Evolutionary conservation across 257 asterid genomes (phyloP).

Genomic region (Plantago elongata): DNA sequence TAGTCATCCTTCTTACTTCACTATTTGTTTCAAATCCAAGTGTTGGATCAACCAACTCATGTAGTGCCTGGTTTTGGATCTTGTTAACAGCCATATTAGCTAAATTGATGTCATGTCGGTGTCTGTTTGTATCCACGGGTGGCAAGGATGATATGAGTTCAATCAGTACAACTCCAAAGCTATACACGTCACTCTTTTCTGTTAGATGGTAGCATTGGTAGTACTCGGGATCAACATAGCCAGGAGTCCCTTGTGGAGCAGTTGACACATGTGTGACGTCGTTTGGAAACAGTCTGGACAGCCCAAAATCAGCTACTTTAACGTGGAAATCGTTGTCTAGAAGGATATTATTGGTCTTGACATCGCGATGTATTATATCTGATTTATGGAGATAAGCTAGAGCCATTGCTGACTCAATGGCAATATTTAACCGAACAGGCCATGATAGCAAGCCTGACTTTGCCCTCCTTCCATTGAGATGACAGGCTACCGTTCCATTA

Average conservation of each 20-base stretch:
- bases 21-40: conserved; percentile 18
- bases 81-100: conserved; percentile 17
- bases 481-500: conserved; percentile 26
- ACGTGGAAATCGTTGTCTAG: conserved; percentile 34
- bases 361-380: conserved; percentile 24
- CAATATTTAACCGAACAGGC: conserved; percentile 21
- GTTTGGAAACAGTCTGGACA: conserved; percentile 41
- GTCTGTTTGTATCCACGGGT: conserved; percentile 25
- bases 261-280: conserved; percentile 51
- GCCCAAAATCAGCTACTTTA: conserved; percentile 55
- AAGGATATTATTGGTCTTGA: conserved; percentile 18
- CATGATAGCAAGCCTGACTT: conserved; percentile 13
- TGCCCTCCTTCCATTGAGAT: conserved; percentile 14
- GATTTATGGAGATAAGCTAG: conserved; percentile 25
- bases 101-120: conserved; percentile 22
- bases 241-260: conserved; percentile 62
- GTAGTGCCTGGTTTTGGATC: conserved; percentile 15
- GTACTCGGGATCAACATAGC: conserved; percentile 55
- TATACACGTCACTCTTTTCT: conserved; percentile 44
- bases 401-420: conserved; percentile 22
- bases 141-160: conserved; percentile 24
- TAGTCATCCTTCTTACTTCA: conserved; percentile 15
- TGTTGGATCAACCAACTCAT: conserved; percentile 19
- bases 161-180: conserved; percentile 34
- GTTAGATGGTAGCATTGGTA: conserved; percentile 49